Evolutionary conservation across 2,329 filamentous ascomycete species (phyloP), one percentile per base, ranked within the genome.

Genomic region (Metarhizium robertsii): DNA sequence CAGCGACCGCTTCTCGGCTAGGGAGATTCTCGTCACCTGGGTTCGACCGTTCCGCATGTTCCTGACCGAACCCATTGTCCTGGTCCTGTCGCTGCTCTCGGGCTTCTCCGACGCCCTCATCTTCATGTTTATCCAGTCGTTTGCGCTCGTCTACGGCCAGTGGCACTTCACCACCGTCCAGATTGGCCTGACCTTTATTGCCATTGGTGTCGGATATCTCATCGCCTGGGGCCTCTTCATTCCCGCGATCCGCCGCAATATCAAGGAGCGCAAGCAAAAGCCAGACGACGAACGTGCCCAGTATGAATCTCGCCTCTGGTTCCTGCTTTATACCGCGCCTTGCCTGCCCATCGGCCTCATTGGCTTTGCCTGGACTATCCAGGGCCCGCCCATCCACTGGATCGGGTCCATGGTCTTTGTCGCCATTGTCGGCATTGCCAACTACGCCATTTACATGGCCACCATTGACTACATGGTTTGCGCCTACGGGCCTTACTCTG

Each of bases 401-500:
- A 81, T 88, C 25, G 83, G 77, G 0, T 83, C 84, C 2, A 80
- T 86, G 73, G 71, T 88, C 50, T 88, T 85, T 60, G 77, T 79
- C 1, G 76, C 75, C 16, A 73, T 88, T 48, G 83, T 90, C 52
- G 87, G 85, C 25, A 84, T 90, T 53, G 86, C 86, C 55, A 90
- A 90, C 64, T 87, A 86, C 43, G 74, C 80, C 38, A 88, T 88
- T 56, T 89, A 89, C 71, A 87, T 88, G 82, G 84, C 85, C 1
- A 88, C 85, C 1, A 87, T 89, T 60, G 85, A 90, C 68, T 90
- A 90, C 71, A 88, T 89, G 80, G 81, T 89, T 40, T 85, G 83
- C 56, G 84, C 86, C 0, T 89, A 90, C 62, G 87, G 87, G 0
- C 81, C 82, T 0, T 90, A 88, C 66, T 82, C 85, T 2, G 86